Evolutionary conservation across 2,329 filamentous ascomycete genomes (phyloP), one percentile per base, ranked within the genome.

Genomic region (Aspergillus sp.): DNA sequence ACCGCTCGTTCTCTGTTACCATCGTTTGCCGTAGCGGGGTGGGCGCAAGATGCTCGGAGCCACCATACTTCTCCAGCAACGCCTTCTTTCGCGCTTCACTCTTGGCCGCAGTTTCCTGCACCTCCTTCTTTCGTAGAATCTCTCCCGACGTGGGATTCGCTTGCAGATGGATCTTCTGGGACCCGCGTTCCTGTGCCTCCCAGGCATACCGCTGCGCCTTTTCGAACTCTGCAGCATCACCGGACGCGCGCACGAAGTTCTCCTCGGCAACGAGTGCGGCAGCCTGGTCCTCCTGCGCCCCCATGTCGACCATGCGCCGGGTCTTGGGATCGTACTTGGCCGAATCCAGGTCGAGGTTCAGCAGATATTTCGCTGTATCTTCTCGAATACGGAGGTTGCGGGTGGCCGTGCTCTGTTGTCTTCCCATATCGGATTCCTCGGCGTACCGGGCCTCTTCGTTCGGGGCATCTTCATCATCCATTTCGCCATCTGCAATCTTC

Each of bases 321-420:
- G 92, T 97, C 70, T 99, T 99, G 0, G 94, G 94, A 66, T 99
- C 93, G 74, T 99, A 99, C 71, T 96, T 95, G 1, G 95, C 94
- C 1, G 92, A 97, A 65, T 99, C 94, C 2, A 96, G 81, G 67
- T 99, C 94, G 23, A 99, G 83, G 67, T 97, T 97, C 7, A 97
- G 78, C 2, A 99, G 80, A 69, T 99, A 99, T 67, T 97, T 97
- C 19, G 94, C 94, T 0, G 94, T 99, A 70, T 99, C 94, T 75
- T 99, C 94, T 70, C 94, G 84, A 69, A 99, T 85, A 58, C 94
- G 85, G 52, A 99, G 79, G 67, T 97, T 95, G 53, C 91, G 83
- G 1, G 94, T 96, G 5, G 91, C 89, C 19, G 91, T 97, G 61
- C 88, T 88, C 71, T 97, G 91, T 65, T 96, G 88, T 57, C 92